Evolutionary conservation across 2,329 filamentous ascomycete species (phyloP).

Genomic region (Aspergillus novofumigatus): DNA sequence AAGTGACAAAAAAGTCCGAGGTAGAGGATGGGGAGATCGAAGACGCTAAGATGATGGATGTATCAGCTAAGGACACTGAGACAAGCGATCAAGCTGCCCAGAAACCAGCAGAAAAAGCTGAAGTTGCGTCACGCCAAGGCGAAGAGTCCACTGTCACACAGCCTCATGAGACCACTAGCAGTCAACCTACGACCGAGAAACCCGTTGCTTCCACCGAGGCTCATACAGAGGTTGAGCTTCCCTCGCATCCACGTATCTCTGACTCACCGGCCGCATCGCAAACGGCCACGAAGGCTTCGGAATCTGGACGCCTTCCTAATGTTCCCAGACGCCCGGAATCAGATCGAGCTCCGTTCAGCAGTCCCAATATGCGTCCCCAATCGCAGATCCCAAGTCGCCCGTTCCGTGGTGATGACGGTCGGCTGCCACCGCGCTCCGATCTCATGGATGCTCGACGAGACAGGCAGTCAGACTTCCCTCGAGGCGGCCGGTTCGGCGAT

Average conservation of each 20-base stretch:
- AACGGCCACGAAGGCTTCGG: constrained; percentile 24
- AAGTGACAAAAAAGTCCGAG: constrained; percentile 29
- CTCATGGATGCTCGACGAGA: constrained; percentile 37
- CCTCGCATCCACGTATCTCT: constrained; percentile 14
- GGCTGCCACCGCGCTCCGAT: constrained; percentile 37
- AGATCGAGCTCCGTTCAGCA: constrained; percentile 26
- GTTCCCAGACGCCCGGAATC: constrained; percentile 38
- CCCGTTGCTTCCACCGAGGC: constrained; percentile 8
- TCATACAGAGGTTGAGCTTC: constrained; percentile 9
- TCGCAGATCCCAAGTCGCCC: constrained; percentile 36
- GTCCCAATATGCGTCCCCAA: constrained; percentile 27
- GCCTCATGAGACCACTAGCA: constrained; percentile 3
- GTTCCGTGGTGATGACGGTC: constrained; percentile 33
- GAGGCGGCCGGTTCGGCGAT: constrained; percentile 34
- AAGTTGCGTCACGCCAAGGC: constrained; percentile 8
- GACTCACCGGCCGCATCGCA: constrained; percentile 21
- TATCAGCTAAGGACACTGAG: constrained; percentile 9
- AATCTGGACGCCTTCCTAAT: constrained; percentile 26
- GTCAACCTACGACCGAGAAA: constrained; percentile 9
- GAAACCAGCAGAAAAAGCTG: constrained; percentile 14
- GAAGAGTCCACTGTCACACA: constrained; percentile 5
- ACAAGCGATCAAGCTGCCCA: constrained; percentile 7
- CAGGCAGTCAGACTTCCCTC: constrained; percentile 35
- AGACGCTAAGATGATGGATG: constrained; percentile 42
- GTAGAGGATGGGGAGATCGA: constrained; percentile 46